phyloP scores from a whole-genome alignment of 352 stramenopile species.

The Globisporangium echinulatum region DNA sequence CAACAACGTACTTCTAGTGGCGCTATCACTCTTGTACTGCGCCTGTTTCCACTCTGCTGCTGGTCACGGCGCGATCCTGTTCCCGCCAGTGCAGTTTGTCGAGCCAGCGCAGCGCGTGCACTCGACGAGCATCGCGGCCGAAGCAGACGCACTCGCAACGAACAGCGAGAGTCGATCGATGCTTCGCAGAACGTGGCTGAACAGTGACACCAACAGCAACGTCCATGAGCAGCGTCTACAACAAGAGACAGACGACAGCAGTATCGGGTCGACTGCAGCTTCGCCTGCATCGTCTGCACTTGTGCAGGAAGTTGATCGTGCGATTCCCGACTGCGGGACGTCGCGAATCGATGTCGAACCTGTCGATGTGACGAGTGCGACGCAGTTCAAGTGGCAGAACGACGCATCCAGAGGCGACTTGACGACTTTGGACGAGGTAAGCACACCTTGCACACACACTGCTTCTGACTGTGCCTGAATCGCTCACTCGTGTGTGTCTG shows the following conservation, averaged over 20 bases:
- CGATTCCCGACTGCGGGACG: conserved; percentile 10
- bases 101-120: background rate
- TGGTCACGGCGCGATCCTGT: conserved; percentile 9
- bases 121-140: background rate
- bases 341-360: conserved; percentile 6
- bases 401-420: conserved; percentile 8
- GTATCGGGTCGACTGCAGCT: background rate
- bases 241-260: background rate
- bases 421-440: conserved; percentile 5
- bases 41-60: background rate
- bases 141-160: background rate
- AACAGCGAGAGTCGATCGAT: background rate
- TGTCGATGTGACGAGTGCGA: conserved; percentile 11
- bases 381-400: conserved; percentile 18
- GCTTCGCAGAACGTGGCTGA: background rate
- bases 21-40: background rate
- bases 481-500: background rate
- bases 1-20: background rate
- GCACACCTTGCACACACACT: background rate
- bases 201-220: background rate
- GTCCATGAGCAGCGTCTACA: background rate
- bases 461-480: background rate
- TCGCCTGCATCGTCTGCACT: background rate
- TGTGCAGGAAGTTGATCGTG: conserved; percentile 13
- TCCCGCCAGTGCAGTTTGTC: conserved; percentile 14